These are phyloP conservation scores for Acer saccharum DNA, from an alignment of 345 rosid genomes.

Conservation along the genomic window DNA sequence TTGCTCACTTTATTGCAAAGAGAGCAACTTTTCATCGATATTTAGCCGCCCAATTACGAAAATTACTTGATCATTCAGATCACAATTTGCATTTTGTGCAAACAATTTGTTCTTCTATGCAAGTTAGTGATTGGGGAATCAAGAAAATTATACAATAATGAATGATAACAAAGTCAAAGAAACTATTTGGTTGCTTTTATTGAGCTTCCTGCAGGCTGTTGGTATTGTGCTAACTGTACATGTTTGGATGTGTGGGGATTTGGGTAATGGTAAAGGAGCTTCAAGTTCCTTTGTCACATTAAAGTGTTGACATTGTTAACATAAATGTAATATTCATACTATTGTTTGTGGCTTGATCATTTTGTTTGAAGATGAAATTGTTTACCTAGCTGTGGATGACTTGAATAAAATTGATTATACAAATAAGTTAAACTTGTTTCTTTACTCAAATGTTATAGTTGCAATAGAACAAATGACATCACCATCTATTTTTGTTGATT, in stretches of 20 bases:
- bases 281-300: conserved; percentile 41
- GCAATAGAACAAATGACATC: neutral
- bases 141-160: too few species aligned
- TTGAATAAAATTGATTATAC: neutral
- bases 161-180: neutral
- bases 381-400: neutral
- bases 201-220: too few species aligned
- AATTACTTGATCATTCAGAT: too few species aligned
- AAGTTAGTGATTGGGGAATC: too few species aligned
- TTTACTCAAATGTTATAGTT: neutral
- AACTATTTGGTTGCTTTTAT: neutral
- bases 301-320: conserved; percentile 79
- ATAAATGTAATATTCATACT: too few species aligned
- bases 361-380: conserved; percentile 14
- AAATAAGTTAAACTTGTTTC: conserved; percentile 15
- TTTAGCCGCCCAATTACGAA: too few species aligned
- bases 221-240: too few species aligned
- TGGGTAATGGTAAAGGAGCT: conserved; percentile 42
- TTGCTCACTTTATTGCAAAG: too few species aligned
- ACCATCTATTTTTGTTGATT: neutral
- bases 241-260: too few species aligned
- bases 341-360: conserved; percentile 10
- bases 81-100: too few species aligned
- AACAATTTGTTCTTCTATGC: too few species aligned
- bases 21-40: too few species aligned